Conservation (phyloP, 495 filamentous ascomycete species). For the Talaromyces thailandensis region DNA sequence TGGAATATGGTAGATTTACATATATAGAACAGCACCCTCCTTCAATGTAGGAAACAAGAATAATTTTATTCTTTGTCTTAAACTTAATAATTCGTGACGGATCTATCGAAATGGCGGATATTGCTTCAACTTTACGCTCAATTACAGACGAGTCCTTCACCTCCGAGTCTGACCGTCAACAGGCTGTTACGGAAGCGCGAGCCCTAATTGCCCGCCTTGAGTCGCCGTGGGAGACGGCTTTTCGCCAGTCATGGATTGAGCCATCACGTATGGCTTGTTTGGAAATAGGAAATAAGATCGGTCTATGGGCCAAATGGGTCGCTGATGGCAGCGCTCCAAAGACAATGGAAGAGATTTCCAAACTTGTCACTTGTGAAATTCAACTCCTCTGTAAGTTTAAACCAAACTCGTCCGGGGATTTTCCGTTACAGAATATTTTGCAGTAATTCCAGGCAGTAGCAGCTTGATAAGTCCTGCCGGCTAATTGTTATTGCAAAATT, state of each 20-base stretch:
- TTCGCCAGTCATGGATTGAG: constrained; percentile 1
- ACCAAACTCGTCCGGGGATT: neutral
- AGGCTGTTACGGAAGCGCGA: neutral
- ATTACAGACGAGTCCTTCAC: neutral
- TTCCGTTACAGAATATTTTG: neutral
- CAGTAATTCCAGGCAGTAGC: too few species aligned
- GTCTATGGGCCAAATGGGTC: neutral
- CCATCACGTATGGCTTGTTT: neutral
- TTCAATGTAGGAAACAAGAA: too few species aligned
- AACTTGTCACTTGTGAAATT: neutral
- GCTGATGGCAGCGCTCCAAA: neutral
- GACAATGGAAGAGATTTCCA: neutral
- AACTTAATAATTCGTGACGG: too few species aligned
- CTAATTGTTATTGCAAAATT: neutral
- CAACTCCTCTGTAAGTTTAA: neutral
- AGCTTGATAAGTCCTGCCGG: neutral
- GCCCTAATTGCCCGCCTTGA: neutral
- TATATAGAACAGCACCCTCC: too few species aligned
- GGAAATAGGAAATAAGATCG: neutral
- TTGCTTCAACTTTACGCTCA: neutral
- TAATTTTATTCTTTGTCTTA: too few species aligned
- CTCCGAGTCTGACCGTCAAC: neutral
- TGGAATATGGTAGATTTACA: too few species aligned
- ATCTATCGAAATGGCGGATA: too few species aligned
- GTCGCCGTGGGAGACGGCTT: neutral